phyloP scores from a whole-genome alignment of 106 monocot species.

The Allium cepa region DNA sequence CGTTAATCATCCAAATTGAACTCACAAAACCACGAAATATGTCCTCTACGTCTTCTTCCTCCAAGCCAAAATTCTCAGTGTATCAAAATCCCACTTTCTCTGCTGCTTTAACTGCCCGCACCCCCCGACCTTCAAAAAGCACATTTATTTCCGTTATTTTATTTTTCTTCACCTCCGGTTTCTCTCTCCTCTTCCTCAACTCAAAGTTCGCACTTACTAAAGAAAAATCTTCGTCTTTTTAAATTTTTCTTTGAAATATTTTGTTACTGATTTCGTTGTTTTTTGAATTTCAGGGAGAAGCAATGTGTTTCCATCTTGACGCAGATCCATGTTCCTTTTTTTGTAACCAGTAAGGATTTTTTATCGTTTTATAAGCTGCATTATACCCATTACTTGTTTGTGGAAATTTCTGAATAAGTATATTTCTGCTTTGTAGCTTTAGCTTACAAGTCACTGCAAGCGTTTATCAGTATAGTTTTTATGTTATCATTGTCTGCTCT shows the following conservation, averaged over 20 bases:
- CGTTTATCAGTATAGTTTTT: constrained; percentile 25
- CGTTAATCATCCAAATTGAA: too few relatives aligned
- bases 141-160: constrained; percentile 40
- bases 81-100: constrained; percentile 83
- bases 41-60: neutral
- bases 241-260: neutral
- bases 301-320: constrained; percentile 7
- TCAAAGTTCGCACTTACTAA: constrained; percentile 18
- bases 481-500: constrained; percentile 32
- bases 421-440: constrained; percentile 17
- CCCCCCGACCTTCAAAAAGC: constrained; percentile 52
- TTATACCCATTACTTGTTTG: constrained; percentile 31
- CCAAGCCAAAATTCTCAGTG: constrained; percentile 78
- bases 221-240: neutral
- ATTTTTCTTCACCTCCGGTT: constrained; percentile 22
- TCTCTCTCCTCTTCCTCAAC: constrained; percentile 35
- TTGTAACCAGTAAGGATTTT: constrained; percentile 24
- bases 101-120: constrained; percentile 59
- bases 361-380: neutral
- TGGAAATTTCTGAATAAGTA: constrained; percentile 9
- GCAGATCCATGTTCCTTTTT: constrained; percentile 14
- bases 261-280: neutral
- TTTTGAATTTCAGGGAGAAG: constrained; percentile 24
- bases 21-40: neutral
- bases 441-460: constrained; percentile 30